Evolutionary conservation across 108 stramenopile genomes (phyloP).

Genomic region (Cyclotella baltica): DNA sequence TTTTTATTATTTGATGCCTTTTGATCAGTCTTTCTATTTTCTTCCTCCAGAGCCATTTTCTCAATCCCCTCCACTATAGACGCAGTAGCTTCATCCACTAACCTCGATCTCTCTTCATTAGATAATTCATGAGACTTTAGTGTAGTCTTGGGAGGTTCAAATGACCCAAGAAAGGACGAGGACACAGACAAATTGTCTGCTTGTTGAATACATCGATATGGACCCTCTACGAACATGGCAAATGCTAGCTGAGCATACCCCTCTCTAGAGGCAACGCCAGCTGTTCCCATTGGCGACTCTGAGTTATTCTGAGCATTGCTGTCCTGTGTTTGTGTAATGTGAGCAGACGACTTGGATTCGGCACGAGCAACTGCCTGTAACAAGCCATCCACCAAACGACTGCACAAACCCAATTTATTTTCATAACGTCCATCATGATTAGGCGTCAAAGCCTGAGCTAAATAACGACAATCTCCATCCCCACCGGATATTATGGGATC

Average conservation of each 20-base stretch:
- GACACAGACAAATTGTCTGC: conserved; percentile 30
- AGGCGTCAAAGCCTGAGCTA: conserved; percentile 41
- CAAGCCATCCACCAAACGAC: conserved; percentile 52
- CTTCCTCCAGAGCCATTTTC: conserved; percentile 29
- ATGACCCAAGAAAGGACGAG: conserved; percentile 48
- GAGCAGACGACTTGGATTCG: conserved; percentile 17
- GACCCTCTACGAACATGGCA: conserved; percentile 48
- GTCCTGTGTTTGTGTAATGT: neutral
- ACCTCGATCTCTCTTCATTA: conserved; percentile 20
- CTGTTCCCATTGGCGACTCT: conserved; percentile 39
- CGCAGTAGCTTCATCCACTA: conserved; percentile 40
- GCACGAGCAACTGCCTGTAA: conserved; percentile 49
- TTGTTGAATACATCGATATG: conserved; percentile 53
- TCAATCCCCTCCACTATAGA: conserved; percentile 38
- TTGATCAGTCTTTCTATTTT: neutral
- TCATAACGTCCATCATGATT: conserved; percentile 1
- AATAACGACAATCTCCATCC: conserved; percentile 37
- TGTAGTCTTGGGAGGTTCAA: conserved; percentile 28
- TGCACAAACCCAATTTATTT: conserved; percentile 34
- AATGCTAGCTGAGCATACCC: conserved; percentile 56
- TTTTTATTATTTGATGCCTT: neutral
- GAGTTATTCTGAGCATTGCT: neutral
- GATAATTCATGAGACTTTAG: neutral
- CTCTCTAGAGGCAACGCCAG: conserved; percentile 35
- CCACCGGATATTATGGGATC: conserved; percentile 52